phyloP scores from a whole-genome alignment of 208 protist genomes.

The Lotmaria passim region DNA sequence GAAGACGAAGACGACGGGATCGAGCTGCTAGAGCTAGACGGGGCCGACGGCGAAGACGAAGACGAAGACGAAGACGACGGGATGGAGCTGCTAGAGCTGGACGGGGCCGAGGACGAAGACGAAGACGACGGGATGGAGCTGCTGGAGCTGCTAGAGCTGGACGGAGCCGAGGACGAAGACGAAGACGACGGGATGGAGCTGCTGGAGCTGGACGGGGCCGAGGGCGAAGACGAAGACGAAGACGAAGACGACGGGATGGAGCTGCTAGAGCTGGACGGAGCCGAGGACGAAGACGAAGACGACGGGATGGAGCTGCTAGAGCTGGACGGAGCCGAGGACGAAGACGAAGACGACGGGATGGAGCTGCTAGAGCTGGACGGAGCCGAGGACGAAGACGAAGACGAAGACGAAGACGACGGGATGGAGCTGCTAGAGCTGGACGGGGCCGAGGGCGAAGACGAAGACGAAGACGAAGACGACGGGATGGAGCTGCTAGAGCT shows the following conservation, averaged over 20 bases:
- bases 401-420: not conserved
- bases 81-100: no score
- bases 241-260: slow-evolving; percentile 2
- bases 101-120: no score
- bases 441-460: not conserved
- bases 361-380: not conserved
- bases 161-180: not conserved
- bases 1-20: slow-evolving; percentile 10
- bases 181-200: not conserved
- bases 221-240: slow-evolving; percentile 10
- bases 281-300: no score
- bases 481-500: slow-evolving; percentile 5
- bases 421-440: not conserved
- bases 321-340: no score
- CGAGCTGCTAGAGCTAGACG: slow-evolving; percentile 6
- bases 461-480: slow-evolving; percentile 9
- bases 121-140: no score
- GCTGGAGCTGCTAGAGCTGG: no score
- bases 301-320: no score
- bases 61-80: no score
- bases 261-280: slow-evolving; percentile 9
- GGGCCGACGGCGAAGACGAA: no score
- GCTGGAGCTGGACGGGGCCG: not conserved
- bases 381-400: slow-evolving; percentile 1
- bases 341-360: no score